These are phyloP conservation scores for Turritis glabra DNA, from an alignment of 345 rosid species.

Conservation along the genomic window DNA sequence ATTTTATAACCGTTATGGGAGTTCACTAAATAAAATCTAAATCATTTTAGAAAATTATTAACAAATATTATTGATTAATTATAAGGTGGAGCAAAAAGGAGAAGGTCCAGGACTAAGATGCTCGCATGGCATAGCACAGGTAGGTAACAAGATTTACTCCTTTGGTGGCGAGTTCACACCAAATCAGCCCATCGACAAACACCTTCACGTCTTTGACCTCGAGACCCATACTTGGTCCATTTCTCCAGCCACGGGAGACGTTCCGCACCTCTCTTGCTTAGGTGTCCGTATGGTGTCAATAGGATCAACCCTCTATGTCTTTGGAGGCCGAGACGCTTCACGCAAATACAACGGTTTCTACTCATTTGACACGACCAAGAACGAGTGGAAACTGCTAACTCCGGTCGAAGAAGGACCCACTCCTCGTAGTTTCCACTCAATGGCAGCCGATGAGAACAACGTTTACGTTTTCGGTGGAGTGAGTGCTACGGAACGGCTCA, in stretches of 20 bases:
- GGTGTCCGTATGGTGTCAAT: constrained; percentile 31
- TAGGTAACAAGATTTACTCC: constrained; percentile 34
- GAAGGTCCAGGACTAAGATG: constrained; percentile 29
- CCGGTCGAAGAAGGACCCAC: constrained; percentile 33
- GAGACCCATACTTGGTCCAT: constrained; percentile 32
- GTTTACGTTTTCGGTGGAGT: constrained; percentile 39
- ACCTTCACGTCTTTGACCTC: constrained; percentile 32
- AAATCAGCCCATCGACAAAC: constrained; percentile 32
- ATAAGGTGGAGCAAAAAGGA: constrained; percentile 35
- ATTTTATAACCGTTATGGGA: background rate
- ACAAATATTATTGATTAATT: background rate
- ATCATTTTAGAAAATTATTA: background rate
- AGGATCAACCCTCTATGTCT: constrained; percentile 26
- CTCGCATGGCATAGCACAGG: constrained; percentile 35
- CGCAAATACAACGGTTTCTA: constrained; percentile 32
- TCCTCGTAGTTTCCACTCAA: constrained; percentile 41
- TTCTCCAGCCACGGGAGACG: constrained; percentile 28
- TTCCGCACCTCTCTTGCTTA: constrained; percentile 31
- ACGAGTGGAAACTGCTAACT: constrained; percentile 36
- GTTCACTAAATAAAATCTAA: background rate
- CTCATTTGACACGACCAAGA: constrained; percentile 29
- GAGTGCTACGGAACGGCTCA: background rate
- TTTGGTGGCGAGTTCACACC: constrained; percentile 39
- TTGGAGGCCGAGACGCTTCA: constrained; percentile 34
- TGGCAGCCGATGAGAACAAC: constrained; percentile 36